Evolutionary conservation across 2,329 filamentous ascomycete species (phyloP).

Genomic region (Verticillium nubilum): DNA sequence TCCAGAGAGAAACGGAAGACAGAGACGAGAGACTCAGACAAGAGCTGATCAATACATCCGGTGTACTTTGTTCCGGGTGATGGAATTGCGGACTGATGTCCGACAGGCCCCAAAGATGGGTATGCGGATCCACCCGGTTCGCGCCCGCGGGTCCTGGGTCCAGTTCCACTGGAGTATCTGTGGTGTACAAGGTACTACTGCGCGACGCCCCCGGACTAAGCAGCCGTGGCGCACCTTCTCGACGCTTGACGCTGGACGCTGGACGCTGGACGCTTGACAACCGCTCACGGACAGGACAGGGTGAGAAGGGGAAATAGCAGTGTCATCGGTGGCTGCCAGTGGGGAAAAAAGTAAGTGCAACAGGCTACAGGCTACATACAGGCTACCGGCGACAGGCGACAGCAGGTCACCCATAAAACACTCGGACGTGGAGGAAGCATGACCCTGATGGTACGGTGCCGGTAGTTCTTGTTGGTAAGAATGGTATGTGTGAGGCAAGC

Average conservation of each 20-base stretch:
- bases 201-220: not conserved
- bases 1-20: not conserved
- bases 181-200: not conserved
- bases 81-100: not conserved
- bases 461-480: no score
- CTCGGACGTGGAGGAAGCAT: no score
- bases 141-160: not conserved
- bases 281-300: not conserved
- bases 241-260: conserved; percentile 11
- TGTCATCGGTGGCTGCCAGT: not conserved
- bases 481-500: no score
- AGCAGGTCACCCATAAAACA: no score
- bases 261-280: not conserved
- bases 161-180: not conserved
- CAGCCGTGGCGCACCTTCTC: not conserved
- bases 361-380: not conserved
- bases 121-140: not conserved
- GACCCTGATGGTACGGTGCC: no score
- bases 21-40: not conserved
- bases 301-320: not conserved
- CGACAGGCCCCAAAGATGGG: not conserved
- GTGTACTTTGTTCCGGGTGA: not conserved
- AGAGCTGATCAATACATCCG: not conserved
- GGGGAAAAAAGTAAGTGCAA: not conserved
- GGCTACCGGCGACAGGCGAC: not conserved